Base-by-base conservation (phyloP, 1,284 basidiomycete species). In the Salmacisia buchloeana region DNA sequence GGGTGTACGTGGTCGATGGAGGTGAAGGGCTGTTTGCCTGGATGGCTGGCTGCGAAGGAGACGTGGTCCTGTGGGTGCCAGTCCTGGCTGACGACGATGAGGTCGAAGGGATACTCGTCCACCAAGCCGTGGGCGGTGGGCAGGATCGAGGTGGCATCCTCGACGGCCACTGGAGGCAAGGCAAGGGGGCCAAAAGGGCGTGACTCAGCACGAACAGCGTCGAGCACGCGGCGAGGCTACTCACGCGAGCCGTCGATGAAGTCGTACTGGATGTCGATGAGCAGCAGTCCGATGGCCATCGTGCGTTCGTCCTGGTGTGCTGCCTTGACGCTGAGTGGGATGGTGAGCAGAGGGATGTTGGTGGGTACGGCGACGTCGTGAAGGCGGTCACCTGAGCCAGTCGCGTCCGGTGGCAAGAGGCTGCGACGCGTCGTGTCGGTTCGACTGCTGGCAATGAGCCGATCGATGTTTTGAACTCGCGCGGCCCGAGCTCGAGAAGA, bases 21-120 rank as follows among this genome's bases (percentile, higher is more conserved):
- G 23, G 68, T 65, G 62, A 82, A 80, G 45, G 80, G 75, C 0
- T 75, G 71, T 75, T 85, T 86, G 13, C 57, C 58, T 60, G 69
- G 72, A 74, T 87, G 85, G n/a, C 82, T 81, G 4, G 83, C 83
- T 0, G 86, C 86, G 78, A 89, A 89, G 18, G 86, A 87, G 69
- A 88, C 81, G 80, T 89, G 87, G 18, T 80, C 73, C 3, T 72
- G 70, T 0, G 87, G 87, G 75, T 89, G 87, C 66, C 80, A 73
- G 64, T 81, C 79, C 82, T 81, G 64, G 21, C 63, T 64, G 7
- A 61, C 63, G 18, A 66, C 63, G 43, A 71, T 56, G 21, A 64
- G 18, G 33, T 49, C 41, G 61, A 63, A 63, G 21, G 43, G 25
- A 21, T 41, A 15, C 23, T 46, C 36, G 6, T 49, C 25, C 6